These are phyloP conservation scores for Pseudogymnoascus sp. DNA, from an alignment of 2,329 filamentous ascomycete species.

Conservation along the genomic window DNA sequence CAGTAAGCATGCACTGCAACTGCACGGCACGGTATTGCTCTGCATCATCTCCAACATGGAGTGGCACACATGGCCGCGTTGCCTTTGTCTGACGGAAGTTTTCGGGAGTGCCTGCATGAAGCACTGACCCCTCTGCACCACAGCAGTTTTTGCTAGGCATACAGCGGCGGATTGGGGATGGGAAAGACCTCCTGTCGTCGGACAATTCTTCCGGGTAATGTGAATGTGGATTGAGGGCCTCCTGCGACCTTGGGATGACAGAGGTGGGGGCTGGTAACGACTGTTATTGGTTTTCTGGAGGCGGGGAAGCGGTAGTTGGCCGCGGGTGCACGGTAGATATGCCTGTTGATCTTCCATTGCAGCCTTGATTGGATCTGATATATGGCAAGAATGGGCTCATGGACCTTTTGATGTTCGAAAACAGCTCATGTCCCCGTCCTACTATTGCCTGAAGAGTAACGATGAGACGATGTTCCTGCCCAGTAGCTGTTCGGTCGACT, in stretches of 20 bases:
- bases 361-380: background rate
- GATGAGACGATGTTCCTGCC: background rate
- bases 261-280: background rate
- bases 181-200: background rate
- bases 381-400: background rate
- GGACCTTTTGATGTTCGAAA: background rate
- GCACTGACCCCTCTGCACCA: background rate
- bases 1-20: background rate
- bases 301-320: constrained; percentile 3
- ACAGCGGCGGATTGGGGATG: background rate
- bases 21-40: background rate
- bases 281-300: background rate
- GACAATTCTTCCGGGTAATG: background rate
- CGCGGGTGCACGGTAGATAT: background rate
- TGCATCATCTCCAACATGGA: background rate
- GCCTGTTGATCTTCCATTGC: background rate
- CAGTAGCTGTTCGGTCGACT: background rate
- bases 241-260: background rate
- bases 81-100: background rate
- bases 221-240: background rate
- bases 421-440: background rate
- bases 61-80: background rate
- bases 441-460: background rate
- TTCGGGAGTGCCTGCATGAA: background rate
- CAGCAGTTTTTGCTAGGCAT: background rate